Base-by-base conservation (phyloP, 176 grass and related monocot species). In the Oryza officinalis region DNA sequence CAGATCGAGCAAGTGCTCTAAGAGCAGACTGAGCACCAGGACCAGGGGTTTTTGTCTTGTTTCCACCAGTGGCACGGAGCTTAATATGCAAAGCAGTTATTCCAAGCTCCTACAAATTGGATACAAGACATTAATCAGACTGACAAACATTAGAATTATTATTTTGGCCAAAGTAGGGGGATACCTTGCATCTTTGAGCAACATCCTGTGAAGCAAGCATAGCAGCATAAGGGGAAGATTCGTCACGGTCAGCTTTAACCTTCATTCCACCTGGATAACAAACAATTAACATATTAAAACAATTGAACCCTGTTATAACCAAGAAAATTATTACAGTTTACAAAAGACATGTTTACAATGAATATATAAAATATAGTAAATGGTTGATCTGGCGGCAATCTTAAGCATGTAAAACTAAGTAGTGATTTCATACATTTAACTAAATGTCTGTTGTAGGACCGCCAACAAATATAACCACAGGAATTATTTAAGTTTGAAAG, bases 171-270 rank as follows among this genome's bases (percentile, higher is more conserved):
- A 7, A 35, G 27, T 15, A 81, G 18, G 17, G 57, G 11, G 25
- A 49, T 88, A 83, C 86, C 78, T 92, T 92, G 86, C 90, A 92
- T 88, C 90, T 77, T 45, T 92, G 90, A 32, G 86, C 46, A 76
- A 86, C 90, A 92, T 88, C 90, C 71, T 92, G 90, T 54, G 90
- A 43, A n/a, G 90, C 83, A 88, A 92, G 82, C 86, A 92, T 92
- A n/a, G 90, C 86, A 13, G 90, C 90, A 57, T 92, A 92, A 75
- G 90, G 86, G 13, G 86, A 92, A 13, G 90, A 92, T 65, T 92
- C 90, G 75, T 92, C 90, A 59, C 83, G 83, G 31, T 89, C 90
- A 71, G 90, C 86, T 89, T 91, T 91, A 12, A 91, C 89, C 71
- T 91, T 87, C 85, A 87, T 91, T 15, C 85, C 85, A 85, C 89